Conservation (phyloP, 371 early-diverging fungal genomes). For the Mortierella sp. region DNA sequence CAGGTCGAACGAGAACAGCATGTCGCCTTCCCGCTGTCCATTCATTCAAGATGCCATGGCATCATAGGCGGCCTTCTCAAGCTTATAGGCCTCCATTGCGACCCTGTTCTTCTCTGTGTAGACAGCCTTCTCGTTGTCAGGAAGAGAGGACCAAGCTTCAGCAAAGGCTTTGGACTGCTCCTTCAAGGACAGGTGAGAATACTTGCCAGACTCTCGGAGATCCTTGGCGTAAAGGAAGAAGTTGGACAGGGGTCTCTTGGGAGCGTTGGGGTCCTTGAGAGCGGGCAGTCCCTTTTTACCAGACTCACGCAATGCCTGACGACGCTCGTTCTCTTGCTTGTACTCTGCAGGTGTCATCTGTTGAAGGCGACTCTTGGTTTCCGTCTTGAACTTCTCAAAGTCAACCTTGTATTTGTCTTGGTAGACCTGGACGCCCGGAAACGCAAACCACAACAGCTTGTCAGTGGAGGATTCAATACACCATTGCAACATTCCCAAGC, state of each 20-base stretch:
- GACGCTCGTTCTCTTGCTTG: constrained; percentile 60
- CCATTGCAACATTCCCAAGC: not conserved
- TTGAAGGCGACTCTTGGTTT: constrained; percentile 53
- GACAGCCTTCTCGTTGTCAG: constrained; percentile 40
- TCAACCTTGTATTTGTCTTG: constrained; percentile 50
- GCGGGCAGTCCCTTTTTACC: constrained; percentile 55
- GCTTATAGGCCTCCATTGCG: constrained; percentile 26
- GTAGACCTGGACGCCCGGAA: constrained; percentile 28
- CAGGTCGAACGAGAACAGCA: not conserved
- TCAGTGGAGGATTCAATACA: not conserved
- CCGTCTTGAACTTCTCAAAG: constrained; percentile 38
- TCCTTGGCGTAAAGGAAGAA: constrained; percentile 59
- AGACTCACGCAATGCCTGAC: constrained; percentile 49
- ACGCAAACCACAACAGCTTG: not conserved
- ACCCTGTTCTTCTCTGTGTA: constrained; percentile 16
- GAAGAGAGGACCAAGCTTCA: constrained; percentile 37
- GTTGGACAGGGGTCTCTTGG: constrained; percentile 63
- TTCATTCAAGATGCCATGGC: not conserved
- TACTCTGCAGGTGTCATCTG: constrained; percentile 62
- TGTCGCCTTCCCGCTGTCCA: too few species aligned
- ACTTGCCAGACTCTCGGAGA: constrained; percentile 42
- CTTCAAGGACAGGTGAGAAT: constrained; percentile 27
- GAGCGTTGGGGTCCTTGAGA: constrained; percentile 71
- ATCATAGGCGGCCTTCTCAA: constrained; percentile 38
- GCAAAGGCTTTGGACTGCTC: constrained; percentile 55